Evolutionary conservation across 495 filamentous ascomycete species (phyloP), one percentile per base, ranked within the genome.

Genomic region (Pseudomonodictys pantanalensis): DNA sequence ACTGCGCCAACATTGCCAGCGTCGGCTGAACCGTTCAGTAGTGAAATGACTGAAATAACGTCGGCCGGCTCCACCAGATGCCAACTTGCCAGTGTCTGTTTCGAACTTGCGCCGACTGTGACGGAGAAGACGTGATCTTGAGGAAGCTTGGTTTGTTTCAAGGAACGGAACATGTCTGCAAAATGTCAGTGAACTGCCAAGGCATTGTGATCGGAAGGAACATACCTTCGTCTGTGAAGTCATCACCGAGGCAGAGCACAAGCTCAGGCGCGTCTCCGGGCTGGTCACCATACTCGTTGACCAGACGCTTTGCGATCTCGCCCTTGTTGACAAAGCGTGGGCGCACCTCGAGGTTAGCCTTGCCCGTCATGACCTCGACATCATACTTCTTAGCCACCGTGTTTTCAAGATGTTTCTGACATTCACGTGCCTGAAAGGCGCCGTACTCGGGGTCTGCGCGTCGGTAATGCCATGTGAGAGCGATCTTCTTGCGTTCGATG

Each of bases 311-410:
- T 11, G 83, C 88, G 54, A 96, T 96, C 74, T 91, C 90, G 1
- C 93, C 93, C 72, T 97, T 98, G 77, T 96, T 97, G 72, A 98
- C 88, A 68, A 92, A 91, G 0, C 81, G 90, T n/a, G 92, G 91
- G 12, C 93, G 84, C n/a, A 96, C 91, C 70, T 97, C 93, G 7
- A 97, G 78, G 66, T 97, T 96, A 49, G 91, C 91, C 71, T 97
- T 98, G 47, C 93, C 93, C 0, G 85, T 79, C 88, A 96, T 97
- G 39, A 97, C 90, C 67, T 96, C 91, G 10, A 97, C 89, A 44
- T 92, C 89, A 81, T 84, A 95, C 25, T 82, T 82, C 67, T 83
- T 85, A 43, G 75, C 83, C 7, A 96, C 86, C 0, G 84, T 88
- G 3, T 79, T 76, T 68, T 91, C 84, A 28, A 97, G 79, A 38